Percentiles rank a stretch among this genome's conserved stretches.
phyloP scores from a whole-genome alignment of 2,329 filamentous ascomycete species.

The Aspergillus sp. region DNA sequence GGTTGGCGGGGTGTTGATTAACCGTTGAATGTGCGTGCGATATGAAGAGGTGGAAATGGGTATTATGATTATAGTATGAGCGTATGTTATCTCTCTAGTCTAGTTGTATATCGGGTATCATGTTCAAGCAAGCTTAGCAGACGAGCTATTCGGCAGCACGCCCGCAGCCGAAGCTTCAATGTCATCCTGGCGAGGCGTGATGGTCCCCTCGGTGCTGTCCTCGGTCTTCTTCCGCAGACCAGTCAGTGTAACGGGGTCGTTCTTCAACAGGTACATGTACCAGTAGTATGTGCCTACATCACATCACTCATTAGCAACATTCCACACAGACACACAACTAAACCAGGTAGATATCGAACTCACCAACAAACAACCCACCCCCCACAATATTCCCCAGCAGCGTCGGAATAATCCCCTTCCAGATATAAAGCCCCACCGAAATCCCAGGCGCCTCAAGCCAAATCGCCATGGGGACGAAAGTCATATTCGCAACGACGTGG shows the following conservation, averaged over 20 bases:
- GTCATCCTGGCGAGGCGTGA: conserved; percentile 13
- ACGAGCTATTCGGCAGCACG: neutral
- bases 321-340: neutral
- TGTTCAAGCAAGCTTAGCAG: neutral
- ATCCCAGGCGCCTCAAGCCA: conserved; percentile 53
- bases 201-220: conserved; percentile 9
- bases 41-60: neutral
- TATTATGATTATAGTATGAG: neutral
- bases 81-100: neutral
- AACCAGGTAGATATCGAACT: conserved; percentile 9
- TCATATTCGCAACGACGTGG: conserved; percentile 64
- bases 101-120: neutral
- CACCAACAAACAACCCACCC: conserved; percentile 57
- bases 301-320: neutral
- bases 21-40: neutral
- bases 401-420: conserved; percentile 61
- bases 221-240: conserved; percentile 17
- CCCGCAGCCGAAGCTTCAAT: conserved; percentile 17
- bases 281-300: conserved; percentile 48
- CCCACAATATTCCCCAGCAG: conserved; percentile 60
- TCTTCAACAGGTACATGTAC: conserved; percentile 50
- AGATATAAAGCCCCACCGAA: conserved; percentile 58
- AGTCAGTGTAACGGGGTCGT: conserved; percentile 23
- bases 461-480: conserved; percentile 57
- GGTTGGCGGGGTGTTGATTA: neutral